Evolutionary conservation across 2,329 filamentous ascomycete genomes (phyloP).

Genomic region (Stagonosporopsis chrysanthemi): DNA sequence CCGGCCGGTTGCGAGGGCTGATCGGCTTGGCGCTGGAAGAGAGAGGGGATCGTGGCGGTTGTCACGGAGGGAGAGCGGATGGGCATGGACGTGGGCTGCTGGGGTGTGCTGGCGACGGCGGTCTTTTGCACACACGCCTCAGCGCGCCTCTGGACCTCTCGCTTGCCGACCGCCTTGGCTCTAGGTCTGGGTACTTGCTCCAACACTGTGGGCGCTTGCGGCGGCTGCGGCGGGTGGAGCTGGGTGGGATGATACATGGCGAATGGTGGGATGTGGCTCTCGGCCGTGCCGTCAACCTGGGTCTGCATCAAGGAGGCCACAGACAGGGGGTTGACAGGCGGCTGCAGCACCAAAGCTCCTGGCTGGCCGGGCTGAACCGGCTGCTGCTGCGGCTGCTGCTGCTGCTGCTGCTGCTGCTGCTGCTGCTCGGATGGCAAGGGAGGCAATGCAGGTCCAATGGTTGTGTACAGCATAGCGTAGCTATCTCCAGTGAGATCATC

Average conservation of each 20-base stretch:
- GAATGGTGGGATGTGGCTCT: constrained; percentile 31
- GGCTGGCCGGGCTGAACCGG: constrained; percentile 17
- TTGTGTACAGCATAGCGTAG: constrained; percentile 78
- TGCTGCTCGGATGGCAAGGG: constrained; percentile 54
- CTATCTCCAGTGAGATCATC: constrained; percentile 94
- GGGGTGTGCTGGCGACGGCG: constrained; percentile 38
- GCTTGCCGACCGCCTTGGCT: constrained; percentile 65
- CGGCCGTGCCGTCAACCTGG: constrained; percentile 41
- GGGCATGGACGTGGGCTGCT: constrained; percentile 38
- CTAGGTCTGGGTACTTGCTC: constrained; percentile 43
- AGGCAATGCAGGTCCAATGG: constrained; percentile 68
- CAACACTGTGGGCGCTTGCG: constrained; percentile 26
- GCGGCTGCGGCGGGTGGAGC: constrained; percentile 25
- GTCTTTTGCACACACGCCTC: constrained; percentile 62
- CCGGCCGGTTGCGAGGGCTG: constrained; percentile 6
- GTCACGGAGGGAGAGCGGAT: constrained; percentile 43
- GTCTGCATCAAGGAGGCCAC: constrained; percentile 44
- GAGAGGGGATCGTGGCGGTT: constrained; percentile 25
- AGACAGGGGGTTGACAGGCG: constrained; percentile 30
- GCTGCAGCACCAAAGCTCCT: constrained; percentile 10
- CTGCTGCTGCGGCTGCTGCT: too few relatives aligned
- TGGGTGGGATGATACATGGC: constrained; percentile 38
- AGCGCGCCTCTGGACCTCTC: constrained; percentile 66
- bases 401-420: too few relatives aligned
- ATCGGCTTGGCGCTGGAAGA: constrained; percentile 23